phyloP scores from a whole-genome alignment of 2,329 filamentous ascomycete species.

The Dactylonectria estremocensis region DNA sequence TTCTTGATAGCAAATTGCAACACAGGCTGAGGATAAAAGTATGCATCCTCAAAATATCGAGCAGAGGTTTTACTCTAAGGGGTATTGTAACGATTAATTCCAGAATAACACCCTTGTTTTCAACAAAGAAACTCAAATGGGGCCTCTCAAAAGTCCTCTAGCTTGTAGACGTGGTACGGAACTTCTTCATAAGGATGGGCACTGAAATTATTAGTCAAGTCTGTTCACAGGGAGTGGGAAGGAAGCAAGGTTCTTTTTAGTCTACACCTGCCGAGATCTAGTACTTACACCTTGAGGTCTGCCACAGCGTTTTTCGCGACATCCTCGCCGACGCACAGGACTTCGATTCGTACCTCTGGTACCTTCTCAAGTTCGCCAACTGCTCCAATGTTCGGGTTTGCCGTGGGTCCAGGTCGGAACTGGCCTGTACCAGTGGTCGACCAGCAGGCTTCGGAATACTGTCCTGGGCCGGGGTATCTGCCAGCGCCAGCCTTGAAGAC shows the following conservation, averaged over 20 bases:
- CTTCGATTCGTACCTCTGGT: conserved; percentile 75
- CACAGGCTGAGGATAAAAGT: too few species aligned
- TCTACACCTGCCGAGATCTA: neutral
- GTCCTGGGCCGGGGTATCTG: conserved; percentile 63
- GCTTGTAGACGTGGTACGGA: neutral
- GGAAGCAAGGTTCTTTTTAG: too few species aligned
- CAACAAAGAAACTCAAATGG: too few species aligned
- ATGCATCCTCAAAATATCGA: too few species aligned
- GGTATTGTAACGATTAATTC: too few species aligned
- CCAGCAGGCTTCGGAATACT: conserved; percentile 71
- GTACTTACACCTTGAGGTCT: conserved; percentile 74
- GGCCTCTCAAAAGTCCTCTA: neutral
- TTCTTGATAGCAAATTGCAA: too few species aligned
- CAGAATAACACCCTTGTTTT: too few species aligned
- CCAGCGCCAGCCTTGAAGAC: conserved; percentile 73
- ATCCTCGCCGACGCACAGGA: conserved; percentile 72
- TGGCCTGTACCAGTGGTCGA: conserved; percentile 71
- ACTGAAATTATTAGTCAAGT: neutral
- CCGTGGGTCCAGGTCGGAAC: conserved; percentile 73
- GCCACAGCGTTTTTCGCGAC: conserved; percentile 70
- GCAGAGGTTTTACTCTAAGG: too few species aligned
- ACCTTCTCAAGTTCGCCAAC: conserved; percentile 71
- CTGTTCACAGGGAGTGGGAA: neutral
- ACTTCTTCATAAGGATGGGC: conserved; percentile 6
- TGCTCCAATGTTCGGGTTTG: conserved; percentile 75